Percentiles rank a stretch among this genome's conserved stretches.
phyloP scores from a whole-genome alignment of 1,284 basidiomycete genomes.

The Ceratobasidium sp. region DNA sequence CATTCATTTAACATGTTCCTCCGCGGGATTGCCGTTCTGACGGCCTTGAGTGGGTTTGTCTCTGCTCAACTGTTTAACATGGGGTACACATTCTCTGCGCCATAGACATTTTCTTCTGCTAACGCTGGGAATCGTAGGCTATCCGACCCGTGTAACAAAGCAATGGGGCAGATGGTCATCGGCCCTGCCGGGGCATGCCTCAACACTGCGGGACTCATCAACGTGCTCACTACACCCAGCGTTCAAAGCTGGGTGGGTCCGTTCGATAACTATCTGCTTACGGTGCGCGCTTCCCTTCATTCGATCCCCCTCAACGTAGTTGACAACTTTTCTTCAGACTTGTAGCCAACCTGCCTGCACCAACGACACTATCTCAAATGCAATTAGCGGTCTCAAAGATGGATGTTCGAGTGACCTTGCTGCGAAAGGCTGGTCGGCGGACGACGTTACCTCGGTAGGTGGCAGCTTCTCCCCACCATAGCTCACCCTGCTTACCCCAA shows the following conservation, averaged over 20 bases:
- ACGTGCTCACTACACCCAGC: conserved; percentile 16
- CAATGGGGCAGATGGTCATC: conserved; percentile 7
- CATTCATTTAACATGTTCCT: too few species aligned
- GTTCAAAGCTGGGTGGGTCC: conserved; percentile 22
- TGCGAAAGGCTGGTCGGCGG: conserved; percentile 4
- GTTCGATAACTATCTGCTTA: conserved; percentile 10
- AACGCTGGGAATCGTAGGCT: background rate
- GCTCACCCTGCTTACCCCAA: background rate
- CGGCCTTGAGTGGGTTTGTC: background rate
- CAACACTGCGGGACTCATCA: conserved; percentile 19
- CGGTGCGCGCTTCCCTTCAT: background rate
- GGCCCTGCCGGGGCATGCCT: conserved; percentile 18
- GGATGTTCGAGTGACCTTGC: conserved; percentile 5
- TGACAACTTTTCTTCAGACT: background rate
- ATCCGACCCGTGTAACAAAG: conserved; percentile 21
- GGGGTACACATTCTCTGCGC: background rate
- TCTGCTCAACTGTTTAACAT: background rate
- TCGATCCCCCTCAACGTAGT: background rate
- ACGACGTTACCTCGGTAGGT: conserved; percentile 3
- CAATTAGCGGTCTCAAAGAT: background rate
- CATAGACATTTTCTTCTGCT: background rate
- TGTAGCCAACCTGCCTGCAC: conserved; percentile 26
- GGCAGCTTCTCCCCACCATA: background rate
- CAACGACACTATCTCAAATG: background rate
- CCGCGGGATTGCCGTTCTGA: background rate